These are phyloP conservation scores for Aeminium ludgeri DNA, from an alignment of 495 filamentous ascomycete genomes.

Conservation along the genomic window DNA sequence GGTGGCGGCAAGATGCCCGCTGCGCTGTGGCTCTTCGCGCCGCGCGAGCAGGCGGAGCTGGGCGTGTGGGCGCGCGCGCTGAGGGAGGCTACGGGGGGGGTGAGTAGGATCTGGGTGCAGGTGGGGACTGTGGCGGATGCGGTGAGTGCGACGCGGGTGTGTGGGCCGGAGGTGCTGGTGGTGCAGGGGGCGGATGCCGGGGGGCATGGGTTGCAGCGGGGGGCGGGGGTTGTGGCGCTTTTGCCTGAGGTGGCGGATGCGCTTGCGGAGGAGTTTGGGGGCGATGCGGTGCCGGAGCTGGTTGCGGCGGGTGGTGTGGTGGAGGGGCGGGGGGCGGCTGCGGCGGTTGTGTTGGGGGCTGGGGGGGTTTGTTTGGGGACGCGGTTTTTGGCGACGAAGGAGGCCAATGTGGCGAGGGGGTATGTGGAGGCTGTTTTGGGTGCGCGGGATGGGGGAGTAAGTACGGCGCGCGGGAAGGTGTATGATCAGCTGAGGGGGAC, in stretches of 20 bases:
- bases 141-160: conserved; percentile 22
- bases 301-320: conserved; percentile 58
- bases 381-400: conserved; percentile 45
- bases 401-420: conserved; percentile 42
- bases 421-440: conserved; percentile 44
- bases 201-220: conserved; percentile 48
- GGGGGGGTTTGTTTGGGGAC: conserved; percentile 53
- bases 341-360: conserved; percentile 49
- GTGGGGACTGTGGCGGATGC: conserved; percentile 46
- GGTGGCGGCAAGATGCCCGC: too few species aligned
- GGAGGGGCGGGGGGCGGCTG: conserved; percentile 48
- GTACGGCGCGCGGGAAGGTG: conserved; percentile 45
- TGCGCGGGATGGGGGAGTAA: conserved; percentile 42
- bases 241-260: conserved; percentile 42
- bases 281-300: conserved; percentile 25
- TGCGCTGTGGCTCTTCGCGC: conserved; percentile 61
- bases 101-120: conserved; percentile 50
- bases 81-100: conserved; percentile 26
- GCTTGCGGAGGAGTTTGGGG: conserved; percentile 23
- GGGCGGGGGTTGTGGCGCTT: conserved; percentile 39
- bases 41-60: conserved; percentile 31
- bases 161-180: conserved; percentile 46
- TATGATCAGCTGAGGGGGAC: conserved; percentile 58
- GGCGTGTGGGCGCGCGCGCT: conserved; percentile 37
- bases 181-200: conserved; percentile 60